Conservation (phyloP, 306 rosid species). For the Trichosanthes truncata region DNA sequence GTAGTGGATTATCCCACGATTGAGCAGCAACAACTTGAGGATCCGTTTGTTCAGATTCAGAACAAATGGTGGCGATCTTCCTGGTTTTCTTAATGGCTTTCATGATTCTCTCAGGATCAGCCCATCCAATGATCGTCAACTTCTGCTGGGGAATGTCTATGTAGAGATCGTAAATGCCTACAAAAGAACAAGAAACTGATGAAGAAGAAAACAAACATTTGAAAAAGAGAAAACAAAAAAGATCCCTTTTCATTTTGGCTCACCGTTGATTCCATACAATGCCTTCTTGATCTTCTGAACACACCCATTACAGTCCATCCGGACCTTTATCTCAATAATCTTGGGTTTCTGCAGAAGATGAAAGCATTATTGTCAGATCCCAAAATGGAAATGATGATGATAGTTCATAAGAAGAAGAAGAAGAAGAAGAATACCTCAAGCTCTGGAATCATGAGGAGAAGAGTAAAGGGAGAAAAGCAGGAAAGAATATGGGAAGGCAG, state of each 20-base stretch:
- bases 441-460: constrained; percentile 48
- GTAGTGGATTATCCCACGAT: constrained; percentile 19
- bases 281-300: constrained; percentile 82
- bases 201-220: neutral
- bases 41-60: constrained; percentile 37
- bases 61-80: constrained; percentile 65
- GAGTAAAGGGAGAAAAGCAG: constrained; percentile 12
- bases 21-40: constrained; percentile 16
- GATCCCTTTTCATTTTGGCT: neutral
- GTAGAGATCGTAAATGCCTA: constrained; percentile 73
- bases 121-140: constrained; percentile 73
- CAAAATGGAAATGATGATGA: too few species aligned
- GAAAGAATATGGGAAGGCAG: constrained; percentile 15
- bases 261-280: constrained; percentile 61
- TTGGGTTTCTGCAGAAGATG: constrained; percentile 48
- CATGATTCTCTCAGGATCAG: constrained; percentile 63
- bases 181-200: neutral
- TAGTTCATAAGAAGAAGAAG: neutral
- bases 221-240: neutral
- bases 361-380: neutral
- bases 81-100: constrained; percentile 77
- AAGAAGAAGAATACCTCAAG: constrained; percentile 40
- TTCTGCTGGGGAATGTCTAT: constrained; percentile 59
- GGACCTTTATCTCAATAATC: constrained; percentile 66
- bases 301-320: constrained; percentile 96